A percentile compares a stretch with the other conserved stretches of the same genome.
Evolutionary conservation across 352 stramenopile genomes (phyloP).

Genomic region (Phytophthora sp.): DNA sequence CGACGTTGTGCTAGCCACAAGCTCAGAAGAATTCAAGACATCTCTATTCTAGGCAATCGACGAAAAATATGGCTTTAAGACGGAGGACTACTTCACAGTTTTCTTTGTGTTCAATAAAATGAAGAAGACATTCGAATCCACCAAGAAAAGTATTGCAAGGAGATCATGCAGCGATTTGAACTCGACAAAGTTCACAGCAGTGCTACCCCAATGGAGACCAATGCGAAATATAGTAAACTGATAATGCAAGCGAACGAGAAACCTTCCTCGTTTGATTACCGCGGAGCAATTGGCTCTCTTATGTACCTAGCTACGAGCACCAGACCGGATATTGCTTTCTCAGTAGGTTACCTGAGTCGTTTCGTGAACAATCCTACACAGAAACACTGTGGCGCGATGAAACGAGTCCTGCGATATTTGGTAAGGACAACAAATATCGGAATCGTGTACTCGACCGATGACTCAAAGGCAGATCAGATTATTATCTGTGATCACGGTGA

Average conservation of each 20-base stretch:
- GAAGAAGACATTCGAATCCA: conserved; percentile 2
- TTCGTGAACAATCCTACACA: too few relatives aligned
- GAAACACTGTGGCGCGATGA: conserved; percentile 1
- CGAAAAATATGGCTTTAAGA: conserved; percentile 27
- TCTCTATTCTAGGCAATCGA: conserved; percentile 18
- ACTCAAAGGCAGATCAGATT: neutral
- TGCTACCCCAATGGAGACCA: conserved; percentile 20
- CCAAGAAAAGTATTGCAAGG: conserved; percentile 9
- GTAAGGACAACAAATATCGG: neutral
- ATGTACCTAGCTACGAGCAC: conserved; percentile 41
- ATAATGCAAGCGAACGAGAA: neutral
- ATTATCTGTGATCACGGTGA: conserved; percentile 17
- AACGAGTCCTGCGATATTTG: conserved; percentile 6
- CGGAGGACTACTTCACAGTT: conserved; percentile 2
- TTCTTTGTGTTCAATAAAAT: conserved; percentile 11
- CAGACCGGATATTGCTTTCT: conserved; percentile 25
- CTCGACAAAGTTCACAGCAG: neutral
- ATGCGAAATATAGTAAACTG: conserved; percentile 4
- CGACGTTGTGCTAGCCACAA: conserved; percentile 28
- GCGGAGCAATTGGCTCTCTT: too few relatives aligned
- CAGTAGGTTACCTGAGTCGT: neutral
- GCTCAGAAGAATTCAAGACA: conserved; percentile 17
- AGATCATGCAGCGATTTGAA: neutral
- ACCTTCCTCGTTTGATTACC: neutral
- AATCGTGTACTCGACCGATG: neutral